A percentile compares a stretch with the other conserved stretches of the same genome.
These are phyloP conservation scores for Populus euphratica DNA, from an alignment of 345 rosid species.

Conservation along the genomic window DNA sequence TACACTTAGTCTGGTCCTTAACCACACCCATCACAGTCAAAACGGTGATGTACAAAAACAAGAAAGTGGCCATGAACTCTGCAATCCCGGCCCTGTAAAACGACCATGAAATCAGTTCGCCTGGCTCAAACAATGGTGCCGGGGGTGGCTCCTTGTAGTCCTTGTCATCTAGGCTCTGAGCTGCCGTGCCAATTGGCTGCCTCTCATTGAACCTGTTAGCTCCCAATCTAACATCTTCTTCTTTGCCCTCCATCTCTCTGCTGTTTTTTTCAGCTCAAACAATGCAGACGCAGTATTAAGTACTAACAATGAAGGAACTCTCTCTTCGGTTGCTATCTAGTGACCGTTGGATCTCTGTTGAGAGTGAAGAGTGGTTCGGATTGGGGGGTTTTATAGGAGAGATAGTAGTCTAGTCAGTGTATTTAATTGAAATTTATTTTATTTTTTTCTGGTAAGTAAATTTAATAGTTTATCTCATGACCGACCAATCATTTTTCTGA, in stretches of 20 bases:
- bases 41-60: constrained; percentile 19
- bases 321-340: not conserved
- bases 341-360: constrained; percentile 3
- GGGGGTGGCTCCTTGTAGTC: constrained; percentile 22
- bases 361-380: not conserved
- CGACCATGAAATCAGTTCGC: constrained; percentile 16
- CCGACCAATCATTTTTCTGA: constrained; percentile 33
- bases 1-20: constrained; percentile 4
- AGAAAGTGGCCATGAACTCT: constrained; percentile 19
- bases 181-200: constrained; percentile 22
- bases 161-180: constrained; percentile 23
- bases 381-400: constrained; percentile 21
- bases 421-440: constrained; percentile 11
- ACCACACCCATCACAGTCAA: constrained; percentile 19
- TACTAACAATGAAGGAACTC: not conserved
- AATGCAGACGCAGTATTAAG: not conserved
- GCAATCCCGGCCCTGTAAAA: constrained; percentile 24
- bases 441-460: not conserved
- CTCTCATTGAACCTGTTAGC: constrained; percentile 22
- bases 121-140: constrained; percentile 11
- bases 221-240: constrained; percentile 26
- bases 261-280: not conserved
- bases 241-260: constrained; percentile 19
- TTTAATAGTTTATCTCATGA: constrained; percentile 10
- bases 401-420: constrained; percentile 4